These are phyloP conservation scores for Aspergillus sp. DNA, from an alignment of 2,329 filamentous ascomycete genomes.

Conservation along the genomic window DNA sequence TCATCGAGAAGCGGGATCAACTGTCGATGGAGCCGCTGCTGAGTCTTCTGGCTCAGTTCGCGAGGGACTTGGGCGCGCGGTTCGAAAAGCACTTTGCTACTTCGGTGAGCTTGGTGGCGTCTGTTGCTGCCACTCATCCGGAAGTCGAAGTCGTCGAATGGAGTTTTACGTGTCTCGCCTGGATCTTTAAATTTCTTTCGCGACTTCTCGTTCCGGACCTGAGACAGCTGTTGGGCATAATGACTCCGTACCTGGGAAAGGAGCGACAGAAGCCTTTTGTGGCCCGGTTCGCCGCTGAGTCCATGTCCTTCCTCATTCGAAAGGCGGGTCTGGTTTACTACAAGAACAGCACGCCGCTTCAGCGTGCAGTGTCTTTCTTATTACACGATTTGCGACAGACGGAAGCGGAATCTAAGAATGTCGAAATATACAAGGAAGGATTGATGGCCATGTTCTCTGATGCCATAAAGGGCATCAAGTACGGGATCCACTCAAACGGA, in stretches of 20 bases:
- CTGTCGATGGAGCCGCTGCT: conserved; percentile 82
- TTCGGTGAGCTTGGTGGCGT: conserved; percentile 72
- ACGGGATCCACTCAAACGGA: conserved; percentile 59
- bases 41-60: conserved; percentile 85
- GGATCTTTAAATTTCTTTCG: conserved; percentile 95
- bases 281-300: conserved; percentile 88
- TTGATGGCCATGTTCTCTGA: conserved; percentile 92
- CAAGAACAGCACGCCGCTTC: conserved; percentile 68
- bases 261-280: conserved; percentile 81
- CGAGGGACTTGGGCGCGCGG: conserved; percentile 82
- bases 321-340: conserved; percentile 80
- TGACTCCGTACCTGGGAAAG: conserved; percentile 82
- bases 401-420: conserved; percentile 32
- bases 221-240: conserved; percentile 76
- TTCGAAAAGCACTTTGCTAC: conserved; percentile 87
- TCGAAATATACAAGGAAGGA: conserved; percentile 73
- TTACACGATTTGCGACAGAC: conserved; percentile 62
- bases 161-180: conserved; percentile 91
- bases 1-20: conserved; percentile 75
- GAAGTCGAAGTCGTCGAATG: conserved; percentile 93
- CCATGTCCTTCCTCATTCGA: conserved; percentile 87
- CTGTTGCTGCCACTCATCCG: conserved; percentile 72
- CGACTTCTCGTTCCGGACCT: conserved; percentile 82
- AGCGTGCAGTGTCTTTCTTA: conserved; percentile 69
- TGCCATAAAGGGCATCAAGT: conserved; percentile 64